phyloP scores from a whole-genome alignment of 129 eudicot species.

The Ambrosia artemisiifolia region DNA sequence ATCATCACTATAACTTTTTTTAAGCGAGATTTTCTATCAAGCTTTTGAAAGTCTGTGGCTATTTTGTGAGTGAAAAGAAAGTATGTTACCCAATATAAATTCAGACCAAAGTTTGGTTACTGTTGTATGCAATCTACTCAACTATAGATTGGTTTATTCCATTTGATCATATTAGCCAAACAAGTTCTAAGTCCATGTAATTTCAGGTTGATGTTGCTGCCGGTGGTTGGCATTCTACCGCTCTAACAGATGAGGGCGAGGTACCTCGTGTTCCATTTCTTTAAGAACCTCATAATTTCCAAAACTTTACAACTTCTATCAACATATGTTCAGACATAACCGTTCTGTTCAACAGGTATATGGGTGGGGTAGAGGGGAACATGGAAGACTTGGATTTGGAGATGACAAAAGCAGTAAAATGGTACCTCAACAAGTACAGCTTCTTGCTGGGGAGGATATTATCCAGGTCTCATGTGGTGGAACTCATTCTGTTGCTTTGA shows the following conservation, averaged over 20 bases:
- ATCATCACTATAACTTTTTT: background rate
- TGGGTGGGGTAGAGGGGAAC: conserved; percentile 99
- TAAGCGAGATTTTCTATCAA: no score
- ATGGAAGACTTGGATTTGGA: conserved; percentile 98
- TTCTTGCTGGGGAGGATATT: conserved; percentile 80
- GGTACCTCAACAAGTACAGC: conserved; percentile 97
- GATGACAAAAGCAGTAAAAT: conserved; percentile 99
- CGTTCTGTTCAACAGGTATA: conserved; percentile 53
- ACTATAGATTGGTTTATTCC: background rate
- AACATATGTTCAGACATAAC: background rate
- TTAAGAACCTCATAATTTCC: background rate
- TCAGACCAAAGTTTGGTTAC: background rate
- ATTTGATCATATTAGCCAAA: background rate
- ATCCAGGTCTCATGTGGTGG: conserved; percentile 99
- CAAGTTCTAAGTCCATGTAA: conserved; percentile 1
- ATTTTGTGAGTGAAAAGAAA: no score
- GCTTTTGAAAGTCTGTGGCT: no score
- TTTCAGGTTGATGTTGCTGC: conserved; percentile 95
- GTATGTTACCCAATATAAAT: background rate
- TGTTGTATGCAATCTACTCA: background rate
- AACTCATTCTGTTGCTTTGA: conserved; percentile 97
- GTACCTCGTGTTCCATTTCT: conserved; percentile 34
- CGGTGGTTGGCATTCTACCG: conserved; percentile 99
- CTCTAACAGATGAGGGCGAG: conserved; percentile 95
- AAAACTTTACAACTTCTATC: background rate